These are phyloP conservation scores for Mycena amicta DNA, from an alignment of 768 basidiomycete genomes.

Conservation along the genomic window DNA sequence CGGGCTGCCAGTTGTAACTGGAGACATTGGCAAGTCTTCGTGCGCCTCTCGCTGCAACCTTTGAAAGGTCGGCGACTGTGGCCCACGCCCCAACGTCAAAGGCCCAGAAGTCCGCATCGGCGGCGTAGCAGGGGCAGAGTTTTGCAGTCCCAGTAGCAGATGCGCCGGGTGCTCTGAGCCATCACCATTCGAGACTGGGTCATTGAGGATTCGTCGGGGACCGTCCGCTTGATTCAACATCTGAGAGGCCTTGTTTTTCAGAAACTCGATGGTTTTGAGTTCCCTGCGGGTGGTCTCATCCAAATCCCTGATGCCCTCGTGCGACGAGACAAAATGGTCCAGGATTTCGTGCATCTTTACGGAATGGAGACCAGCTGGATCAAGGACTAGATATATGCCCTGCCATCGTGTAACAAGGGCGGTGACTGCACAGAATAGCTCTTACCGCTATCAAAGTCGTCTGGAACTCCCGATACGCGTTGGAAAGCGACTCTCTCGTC, in stretches of 20 bases:
- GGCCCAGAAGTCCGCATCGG: slow-evolving; percentile 35
- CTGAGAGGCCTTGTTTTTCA: slow-evolving; percentile 70
- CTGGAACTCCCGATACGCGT: slow-evolving; percentile 86
- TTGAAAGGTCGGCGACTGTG: slow-evolving; percentile 59
- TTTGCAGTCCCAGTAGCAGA: slow-evolving; percentile 50
- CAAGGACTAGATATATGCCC: slow-evolving; percentile 74
- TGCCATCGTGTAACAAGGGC: not conserved
- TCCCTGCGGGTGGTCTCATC: slow-evolving; percentile 84
- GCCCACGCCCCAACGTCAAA: slow-evolving; percentile 30
- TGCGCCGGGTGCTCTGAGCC: slow-evolving; percentile 52
- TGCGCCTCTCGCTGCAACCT: slow-evolving; percentile 54
- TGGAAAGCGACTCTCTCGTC: slow-evolving; percentile 70
- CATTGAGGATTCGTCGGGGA: slow-evolving; percentile 28
- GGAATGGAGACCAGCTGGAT: slow-evolving; percentile 72
- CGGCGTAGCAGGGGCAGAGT: slow-evolving; percentile 37
- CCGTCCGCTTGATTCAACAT: slow-evolving; percentile 40
- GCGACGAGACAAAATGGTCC: slow-evolving; percentile 75
- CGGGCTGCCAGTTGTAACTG: slow-evolving; percentile 71
- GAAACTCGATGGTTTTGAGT: slow-evolving; percentile 81
- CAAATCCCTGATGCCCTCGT: slow-evolving; percentile 64
- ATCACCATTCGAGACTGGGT: slow-evolving; percentile 29
- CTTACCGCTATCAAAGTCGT: slow-evolving; percentile 80
- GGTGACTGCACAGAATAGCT: not conserved
- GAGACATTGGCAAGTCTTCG: slow-evolving; percentile 55
- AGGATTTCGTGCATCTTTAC: slow-evolving; percentile 77